Conservation (phyloP, 139 green algal species). For the Coelastrella sp. region DNA sequence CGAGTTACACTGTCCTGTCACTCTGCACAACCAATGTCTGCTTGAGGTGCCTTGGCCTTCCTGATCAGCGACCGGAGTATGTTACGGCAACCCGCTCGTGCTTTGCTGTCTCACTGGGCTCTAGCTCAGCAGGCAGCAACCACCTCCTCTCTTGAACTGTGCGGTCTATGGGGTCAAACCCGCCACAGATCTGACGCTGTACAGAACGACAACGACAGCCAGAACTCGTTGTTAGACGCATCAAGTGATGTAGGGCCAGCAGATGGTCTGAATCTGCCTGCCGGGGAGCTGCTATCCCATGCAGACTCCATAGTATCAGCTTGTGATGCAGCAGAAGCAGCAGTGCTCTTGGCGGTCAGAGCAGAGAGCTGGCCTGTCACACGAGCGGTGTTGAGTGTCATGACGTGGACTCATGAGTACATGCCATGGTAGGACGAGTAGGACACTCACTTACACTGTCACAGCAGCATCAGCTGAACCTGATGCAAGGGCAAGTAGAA, state of each 20-base stretch:
- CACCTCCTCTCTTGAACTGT: background rate
- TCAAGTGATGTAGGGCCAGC: background rate
- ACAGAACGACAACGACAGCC: background rate
- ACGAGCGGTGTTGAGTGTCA: slow-evolving; percentile 64
- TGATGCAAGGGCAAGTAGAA: too few relatives aligned
- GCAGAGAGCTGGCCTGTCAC: slow-evolving; percentile 67
- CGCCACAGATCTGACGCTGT: background rate
- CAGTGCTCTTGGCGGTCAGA: slow-evolving; percentile 55
- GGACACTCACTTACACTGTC: background rate
- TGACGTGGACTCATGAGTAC: slow-evolving; percentile 68
- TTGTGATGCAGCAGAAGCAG: slow-evolving; percentile 47
- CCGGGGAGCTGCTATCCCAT: background rate
- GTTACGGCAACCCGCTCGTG: background rate
- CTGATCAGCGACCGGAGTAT: background rate
- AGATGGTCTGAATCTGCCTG: background rate
- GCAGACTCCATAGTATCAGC: slow-evolving; percentile 12
- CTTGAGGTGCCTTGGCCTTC: background rate
- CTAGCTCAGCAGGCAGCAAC: slow-evolving; percentile 20
- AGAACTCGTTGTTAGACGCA: background rate
- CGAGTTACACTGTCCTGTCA: background rate
- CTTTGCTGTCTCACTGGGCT: background rate
- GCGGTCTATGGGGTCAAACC: background rate
- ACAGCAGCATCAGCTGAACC: background rate
- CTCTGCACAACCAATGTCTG: background rate
- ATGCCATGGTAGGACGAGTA: slow-evolving; percentile 69